Base-by-base conservation (phyloP, 768 basidiomycete species). In the Russula vinacea region DNA sequence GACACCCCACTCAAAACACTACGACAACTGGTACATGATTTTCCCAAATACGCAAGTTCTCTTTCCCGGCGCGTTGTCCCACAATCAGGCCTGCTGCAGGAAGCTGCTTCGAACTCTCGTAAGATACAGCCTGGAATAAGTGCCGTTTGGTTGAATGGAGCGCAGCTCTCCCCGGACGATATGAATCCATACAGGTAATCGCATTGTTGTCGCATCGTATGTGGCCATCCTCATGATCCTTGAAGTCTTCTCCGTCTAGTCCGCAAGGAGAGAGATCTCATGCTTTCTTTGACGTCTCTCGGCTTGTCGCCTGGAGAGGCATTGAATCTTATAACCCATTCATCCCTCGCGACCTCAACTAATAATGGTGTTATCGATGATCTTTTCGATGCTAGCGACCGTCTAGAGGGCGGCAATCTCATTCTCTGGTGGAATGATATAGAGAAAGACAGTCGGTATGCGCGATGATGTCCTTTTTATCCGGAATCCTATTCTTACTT, bases 391-490 rank as follows among this genome's bases (percentile, higher is more conserved):
- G 89, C 94, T 1, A 93, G 90, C 62, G 96, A 99, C 74, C 78
- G 91, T 19, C 70, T 72, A 3, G 97, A 99, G 72, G 92, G 83
- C 1, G 92, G 88, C 0, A 80, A 76, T 40, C 80, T 89, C 4
- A 81, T 95, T 44, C 71, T 87, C 0, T 98, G 91, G 84, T 90
- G 89, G 88, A 99, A 98, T 73, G 87, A 99, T 71, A 75, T 98
- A 22, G 88, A 92, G 76, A 89, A 84, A 67, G 97, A 98, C 74
- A 78, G 76, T 45, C 79, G 85, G 79, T 92, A 76, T 64, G 78
- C 70, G 52, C 56, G 44, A 1, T 73, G 62, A 6, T 45, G 39
- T 8, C 44, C 37, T 7, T 62, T 58, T 19, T 66, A 68, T 57
- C 19, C 42, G 1, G 39, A 6, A 5, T 17, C 52, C 56, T 16